Base-by-base conservation (phyloP, 176 grass and related monocot species). In the Puccinellia tenuiflora region DNA sequence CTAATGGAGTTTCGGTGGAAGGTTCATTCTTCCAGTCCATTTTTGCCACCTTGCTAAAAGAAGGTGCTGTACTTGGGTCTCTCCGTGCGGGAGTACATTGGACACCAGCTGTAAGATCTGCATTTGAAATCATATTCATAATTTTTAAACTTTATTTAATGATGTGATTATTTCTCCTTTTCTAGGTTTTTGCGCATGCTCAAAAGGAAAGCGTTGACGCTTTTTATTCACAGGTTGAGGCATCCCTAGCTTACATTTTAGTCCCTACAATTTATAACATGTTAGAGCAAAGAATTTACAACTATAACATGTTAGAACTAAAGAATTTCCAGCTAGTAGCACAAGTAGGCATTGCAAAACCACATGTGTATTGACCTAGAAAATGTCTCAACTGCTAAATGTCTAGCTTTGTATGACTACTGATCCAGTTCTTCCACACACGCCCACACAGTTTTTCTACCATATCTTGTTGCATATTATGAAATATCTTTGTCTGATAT, bases 191-290 rank as follows among this genome's bases (percentile, higher is more conserved):
- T 82, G 96, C 89, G 13, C 92, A 98, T 88, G 92, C 96, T 75
- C 96, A 98, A 84, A 95, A 87, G 90, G 96, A 98, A 91, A 95
- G 96, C 26, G 85, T 98, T 28, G 96, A 95, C 88, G 92, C 92
- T 47, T 98, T 95, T 73, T 98, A 91, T 78, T 98, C 96, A 90
- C 96, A 98, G 96, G 96, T 98, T 85, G 60, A 28, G 42, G 42
- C 40, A 80, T 59, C 54, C 71, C n/a, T 50, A 75, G 71, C 45
- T 71, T 79, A 68, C 13, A 66, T 22, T 60, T 86, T 65, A 61
- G n/a, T 75, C 80, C 46, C n/a, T 85, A 26, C 2, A 40, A 13
- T 85, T 85, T 80, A 35, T 34, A 42, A 65, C 72, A 76, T 80
- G 35, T 75, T 74, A 75, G 21, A 64, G 67, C 22, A 68, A 70